Evolutionary conservation across 352 stramenopile genomes (phyloP).

Genomic region (Globisporangium recalcitrans): DNA sequence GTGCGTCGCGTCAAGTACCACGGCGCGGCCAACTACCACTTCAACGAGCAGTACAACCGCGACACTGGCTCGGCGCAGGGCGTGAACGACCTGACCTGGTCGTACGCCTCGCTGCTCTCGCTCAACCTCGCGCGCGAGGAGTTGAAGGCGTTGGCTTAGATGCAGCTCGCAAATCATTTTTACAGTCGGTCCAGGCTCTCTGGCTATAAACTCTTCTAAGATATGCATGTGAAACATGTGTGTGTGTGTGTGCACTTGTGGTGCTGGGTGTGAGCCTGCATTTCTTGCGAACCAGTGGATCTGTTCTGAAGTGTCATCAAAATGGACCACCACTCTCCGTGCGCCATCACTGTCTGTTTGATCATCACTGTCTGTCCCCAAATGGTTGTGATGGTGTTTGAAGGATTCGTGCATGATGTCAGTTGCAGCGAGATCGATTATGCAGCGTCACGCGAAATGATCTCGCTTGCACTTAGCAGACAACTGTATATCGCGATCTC

Average conservation of each 20-base stretch:
- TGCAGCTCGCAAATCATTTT: neutral
- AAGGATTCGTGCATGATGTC: too few species aligned
- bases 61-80: neutral
- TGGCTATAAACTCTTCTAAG: neutral
- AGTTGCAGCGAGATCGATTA: too few species aligned
- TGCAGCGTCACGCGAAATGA: too few species aligned
- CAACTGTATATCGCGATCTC: conserved; percentile 12
- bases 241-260: neutral
- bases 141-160: neutral
- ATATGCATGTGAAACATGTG: neutral
- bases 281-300: neutral
- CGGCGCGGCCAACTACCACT: neutral
- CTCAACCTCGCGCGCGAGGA: neutral
- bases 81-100: neutral
- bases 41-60: neutral
- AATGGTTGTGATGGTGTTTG: too few species aligned
- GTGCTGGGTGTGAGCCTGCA: neutral
- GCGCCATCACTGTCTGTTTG: too few species aligned
- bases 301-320: conserved; percentile 29
- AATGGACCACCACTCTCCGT: too few species aligned
- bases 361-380: too few species aligned
- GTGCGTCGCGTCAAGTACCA: neutral
- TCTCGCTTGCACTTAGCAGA: conserved; percentile 17
- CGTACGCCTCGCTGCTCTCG: neutral
- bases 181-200: neutral